These are phyloP conservation scores for Ogataea ramenticola DNA, from an alignment of 805 yeast genomes.

Conservation along the genomic window DNA sequence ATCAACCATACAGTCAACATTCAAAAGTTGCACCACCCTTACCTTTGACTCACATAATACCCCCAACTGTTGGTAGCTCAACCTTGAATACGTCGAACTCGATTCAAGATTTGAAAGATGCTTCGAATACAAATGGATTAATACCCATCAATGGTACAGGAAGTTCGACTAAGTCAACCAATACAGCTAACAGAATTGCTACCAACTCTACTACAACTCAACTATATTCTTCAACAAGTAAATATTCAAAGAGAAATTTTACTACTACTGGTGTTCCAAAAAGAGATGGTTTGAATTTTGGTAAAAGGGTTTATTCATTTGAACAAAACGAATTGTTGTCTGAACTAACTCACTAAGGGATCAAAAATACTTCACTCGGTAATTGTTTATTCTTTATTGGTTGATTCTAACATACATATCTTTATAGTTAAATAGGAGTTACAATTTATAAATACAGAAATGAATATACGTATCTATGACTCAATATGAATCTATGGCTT, in stretches of 20 bases:
- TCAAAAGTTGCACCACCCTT: neutral
- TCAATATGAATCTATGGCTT: too few species aligned
- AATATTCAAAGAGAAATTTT: slow-evolving; percentile 8
- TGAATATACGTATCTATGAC: too few species aligned
- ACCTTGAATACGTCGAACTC: neutral
- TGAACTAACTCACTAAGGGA: slow-evolving; percentile 29
- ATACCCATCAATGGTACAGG: too few species aligned
- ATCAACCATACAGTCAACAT: slow-evolving; percentile 1
- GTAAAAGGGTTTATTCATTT: slow-evolving; percentile 36
- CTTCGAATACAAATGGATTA: too few species aligned
- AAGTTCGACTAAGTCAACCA: too few species aligned
- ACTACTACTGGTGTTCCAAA: slow-evolving; percentile 4
- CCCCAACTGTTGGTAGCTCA: neutral
- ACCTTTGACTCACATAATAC: neutral
- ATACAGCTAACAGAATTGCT: too few species aligned
- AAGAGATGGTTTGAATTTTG: neutral
- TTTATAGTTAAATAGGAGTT: too few species aligned
- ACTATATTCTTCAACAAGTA: neutral
- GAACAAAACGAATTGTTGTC: slow-evolving; percentile 46
- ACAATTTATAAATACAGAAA: too few species aligned
- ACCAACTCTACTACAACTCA: neutral
- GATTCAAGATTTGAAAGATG: neutral
- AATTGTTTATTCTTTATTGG: neutral
- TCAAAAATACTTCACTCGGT: neutral
- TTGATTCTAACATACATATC: too few species aligned